A percentile compares a stretch with the other conserved stretches of the same genome.
Evolutionary conservation across 805 yeast genomes (phyloP).

Genomic region (Tetrapisispora phaffii): DNA sequence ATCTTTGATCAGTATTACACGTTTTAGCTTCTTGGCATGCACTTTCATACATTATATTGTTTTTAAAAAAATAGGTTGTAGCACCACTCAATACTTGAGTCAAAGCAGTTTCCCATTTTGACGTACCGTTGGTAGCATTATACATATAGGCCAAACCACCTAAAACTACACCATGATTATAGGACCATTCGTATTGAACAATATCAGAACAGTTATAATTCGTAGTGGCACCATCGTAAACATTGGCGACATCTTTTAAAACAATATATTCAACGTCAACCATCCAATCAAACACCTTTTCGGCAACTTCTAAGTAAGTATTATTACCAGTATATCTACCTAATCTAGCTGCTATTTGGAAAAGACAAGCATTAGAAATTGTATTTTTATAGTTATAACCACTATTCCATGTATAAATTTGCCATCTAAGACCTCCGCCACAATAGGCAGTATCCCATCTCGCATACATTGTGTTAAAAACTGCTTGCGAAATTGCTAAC

Average conservation of each 20-base stretch:
- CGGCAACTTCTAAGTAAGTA: constrained; percentile 43
- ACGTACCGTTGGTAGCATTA: constrained; percentile 43
- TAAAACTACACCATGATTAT: constrained; percentile 58
- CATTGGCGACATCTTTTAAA: constrained; percentile 44
- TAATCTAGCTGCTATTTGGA: constrained; percentile 53
- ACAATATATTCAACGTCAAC: constrained; percentile 37
- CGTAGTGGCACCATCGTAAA: constrained; percentile 66
- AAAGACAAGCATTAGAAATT: constrained; percentile 54
- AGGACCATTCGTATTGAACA: constrained; percentile 50
- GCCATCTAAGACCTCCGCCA: constrained; percentile 65
- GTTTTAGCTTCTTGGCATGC: constrained; percentile 41
- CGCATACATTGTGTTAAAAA: constrained; percentile 44
- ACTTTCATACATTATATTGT: constrained; percentile 47
- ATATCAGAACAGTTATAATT: constrained; percentile 51
- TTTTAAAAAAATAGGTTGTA: constrained; percentile 38
- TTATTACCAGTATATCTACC: constrained; percentile 47
- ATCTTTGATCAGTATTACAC: constrained; percentile 70
- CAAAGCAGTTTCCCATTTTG: constrained; percentile 42
- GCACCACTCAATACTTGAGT: constrained; percentile 38
- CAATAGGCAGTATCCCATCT: constrained; percentile 51
- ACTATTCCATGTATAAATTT: constrained; percentile 48
- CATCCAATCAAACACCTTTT: constrained; percentile 51
- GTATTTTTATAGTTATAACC: constrained; percentile 58
- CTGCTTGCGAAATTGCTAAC: constrained; percentile 48
- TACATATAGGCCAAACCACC: constrained; percentile 65